phyloP scores from a whole-genome alignment of 2,329 filamentous ascomycete genomes.

The Allantophomopsis cytisporea region DNA sequence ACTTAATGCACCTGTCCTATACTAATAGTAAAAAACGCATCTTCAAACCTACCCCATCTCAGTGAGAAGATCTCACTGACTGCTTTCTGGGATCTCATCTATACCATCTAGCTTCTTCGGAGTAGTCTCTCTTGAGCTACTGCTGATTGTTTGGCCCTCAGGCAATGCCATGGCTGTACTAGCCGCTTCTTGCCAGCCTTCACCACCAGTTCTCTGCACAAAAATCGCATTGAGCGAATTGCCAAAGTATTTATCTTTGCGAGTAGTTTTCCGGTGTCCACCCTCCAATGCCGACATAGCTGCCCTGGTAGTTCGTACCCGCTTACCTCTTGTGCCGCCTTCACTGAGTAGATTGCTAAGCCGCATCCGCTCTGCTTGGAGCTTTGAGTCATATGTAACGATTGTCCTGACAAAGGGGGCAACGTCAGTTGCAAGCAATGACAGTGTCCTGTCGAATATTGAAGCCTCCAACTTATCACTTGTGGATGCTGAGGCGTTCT shows the following conservation, averaged over 20 bases:
- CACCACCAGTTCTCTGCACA: conserved; percentile 49
- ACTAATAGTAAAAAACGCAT: too few species aligned
- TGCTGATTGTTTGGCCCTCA: too few species aligned
- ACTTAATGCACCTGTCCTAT: too few species aligned
- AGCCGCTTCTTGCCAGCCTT: conserved; percentile 9
- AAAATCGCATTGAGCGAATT: conserved; percentile 41
- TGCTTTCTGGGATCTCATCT: too few species aligned
- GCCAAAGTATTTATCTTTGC: conserved; percentile 62
- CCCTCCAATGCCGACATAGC: conserved; percentile 69
- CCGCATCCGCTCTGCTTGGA: conserved; percentile 53
- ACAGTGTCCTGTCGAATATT: conserved; percentile 60
- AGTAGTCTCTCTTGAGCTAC: too few species aligned
- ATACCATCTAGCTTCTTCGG: too few species aligned
- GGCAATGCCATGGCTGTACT: too few species aligned
- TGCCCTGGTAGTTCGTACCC: conserved; percentile 57
- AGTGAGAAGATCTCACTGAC: too few species aligned
- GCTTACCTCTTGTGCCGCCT: conserved; percentile 38
- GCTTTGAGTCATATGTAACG: conserved; percentile 57
- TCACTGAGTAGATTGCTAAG: conserved; percentile 50
- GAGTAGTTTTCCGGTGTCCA: conserved; percentile 49
- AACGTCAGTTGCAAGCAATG: conserved; percentile 58
- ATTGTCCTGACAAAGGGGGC: conserved; percentile 87
- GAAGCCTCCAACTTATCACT: conserved; percentile 46
- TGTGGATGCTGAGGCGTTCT: conserved; percentile 22
- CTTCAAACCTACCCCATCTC: too few species aligned